Base-by-base conservation (phyloP, 2,329 filamentous ascomycete species). In the Ilyonectria robusta region DNA sequence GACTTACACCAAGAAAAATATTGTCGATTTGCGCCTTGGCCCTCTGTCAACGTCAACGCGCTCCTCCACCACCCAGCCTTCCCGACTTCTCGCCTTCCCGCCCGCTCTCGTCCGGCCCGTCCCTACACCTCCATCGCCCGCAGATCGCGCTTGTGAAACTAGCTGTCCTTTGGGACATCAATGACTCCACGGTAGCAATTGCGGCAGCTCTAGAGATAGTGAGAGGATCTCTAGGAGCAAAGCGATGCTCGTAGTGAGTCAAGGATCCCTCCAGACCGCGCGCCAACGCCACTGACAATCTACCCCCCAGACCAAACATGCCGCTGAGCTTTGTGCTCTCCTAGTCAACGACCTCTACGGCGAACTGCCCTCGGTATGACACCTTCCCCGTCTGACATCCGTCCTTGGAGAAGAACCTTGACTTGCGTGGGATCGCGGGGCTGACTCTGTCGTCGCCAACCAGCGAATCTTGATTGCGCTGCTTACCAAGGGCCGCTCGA, bases 291-390 rank as follows among this genome's bases (percentile, higher is more conserved):
- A 35, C 75, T 78, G 64, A 79, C 72, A 62, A 48, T 4, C 17
- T 29, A 33, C 40, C 54, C 55, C 47, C 46, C 70, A 92, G 89
- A 90, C 89, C 68, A 90, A 94, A 84, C 89, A 93, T 80, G 87
- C 93, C 73, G 90, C 92, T 77, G 94, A 98, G 88, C 93, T 98
- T 78, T 97, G 94, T 85, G 89, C 92, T 84, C 90, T 97, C 79
- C 88, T 98, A 70, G 92, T 98, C 70, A 91, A 94, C 78, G 94
- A 98, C 79, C 87, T 93, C 66, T 95, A 96, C 81, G 96, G 96
- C 78, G 93, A 97, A 83, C 90, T 98, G 66, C 94, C 94, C 69
- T 94, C 94, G 79, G 95, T 98, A 92, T 77, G 92, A 84, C 35
- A 59, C 35, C 42, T 31, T 54, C 64, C 44, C 59, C 65, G 69